Base-by-base conservation (phyloP, 75 land plant species). In the Cupressus sempervirens region DNA sequence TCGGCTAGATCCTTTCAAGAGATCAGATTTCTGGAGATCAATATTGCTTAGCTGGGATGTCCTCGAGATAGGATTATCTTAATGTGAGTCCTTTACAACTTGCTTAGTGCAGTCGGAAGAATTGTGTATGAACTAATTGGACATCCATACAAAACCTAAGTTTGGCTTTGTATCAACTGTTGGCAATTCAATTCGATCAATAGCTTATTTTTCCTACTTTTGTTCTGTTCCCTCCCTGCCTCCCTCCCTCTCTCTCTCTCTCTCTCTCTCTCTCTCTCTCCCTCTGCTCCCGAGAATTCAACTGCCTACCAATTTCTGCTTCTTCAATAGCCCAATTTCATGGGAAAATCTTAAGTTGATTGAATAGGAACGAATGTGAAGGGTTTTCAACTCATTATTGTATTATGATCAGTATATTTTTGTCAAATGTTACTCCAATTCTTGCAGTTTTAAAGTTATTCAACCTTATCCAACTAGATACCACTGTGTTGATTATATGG, bases 1-100 rank as follows among this genome's bases (percentile, higher is more conserved):
- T 95, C 81, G 88, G 97, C 65, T 92, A 88, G 81, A 35, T 50
- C 30, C 45, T n/a, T 79, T 14, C 1, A n/a, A 79, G 50, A 23
- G 48, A 41, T 26, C 50, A 43, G 46, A 23, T 43, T 79, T 43
- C 23, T 79, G 26, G 45, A 79, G 40, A 16, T 79, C 81, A 45
- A 43, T 3, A 45, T 45, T 45, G 81, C 52, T 32, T 40, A 13
- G 30, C 8, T 45, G 81, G 48, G 46, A 79, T 79, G 81, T 45
- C 40, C 12, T 29, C 29, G 23, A 79, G 29, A 79, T 41, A 26
- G 52, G 81, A 79, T 11, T 45, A 26, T 40, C 80, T 43, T 10
- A 43, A 77, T 77, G 46, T 8, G 45, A 23, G 14, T 43, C 45
- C 41, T 41, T 79, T 43, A 29, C 81, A 79, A 45, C 50, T 79